Conservation (phyloP, 2,329 filamentous ascomycete species). For the Graphilbum fragrans region DNA sequence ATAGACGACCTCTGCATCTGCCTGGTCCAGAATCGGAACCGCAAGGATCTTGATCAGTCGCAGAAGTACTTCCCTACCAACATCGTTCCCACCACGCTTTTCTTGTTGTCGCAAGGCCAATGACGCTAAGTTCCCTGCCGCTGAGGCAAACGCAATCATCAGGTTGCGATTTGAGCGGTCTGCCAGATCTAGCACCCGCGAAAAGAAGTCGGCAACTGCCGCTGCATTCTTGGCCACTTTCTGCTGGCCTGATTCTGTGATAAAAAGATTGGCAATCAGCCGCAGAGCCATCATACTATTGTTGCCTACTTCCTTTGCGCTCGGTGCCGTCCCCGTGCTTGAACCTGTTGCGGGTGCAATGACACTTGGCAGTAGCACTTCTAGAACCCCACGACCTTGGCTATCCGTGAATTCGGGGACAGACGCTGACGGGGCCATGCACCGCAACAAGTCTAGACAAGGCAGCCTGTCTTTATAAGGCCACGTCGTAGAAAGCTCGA, state of each 20-base stretch:
- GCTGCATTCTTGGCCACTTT: conserved; percentile 48
- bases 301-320: conserved; percentile 54
- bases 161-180: conserved; percentile 61
- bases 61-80: conserved; percentile 29
- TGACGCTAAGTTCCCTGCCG: conserved; percentile 76
- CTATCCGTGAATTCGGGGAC: conserved; percentile 49
- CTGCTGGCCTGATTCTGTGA: conserved; percentile 56
- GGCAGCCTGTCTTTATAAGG: conserved; percentile 70
- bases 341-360: conserved; percentile 16
- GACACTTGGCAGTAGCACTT: conserved; percentile 26
- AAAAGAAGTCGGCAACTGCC: conserved; percentile 49
- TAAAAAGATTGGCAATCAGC: conserved; percentile 73
- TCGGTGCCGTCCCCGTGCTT: conserved; percentile 30
- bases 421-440: conserved; percentile 57
- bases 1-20: conserved; percentile 74
- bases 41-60: conserved; percentile 42
- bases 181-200: conserved; percentile 46
- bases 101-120: conserved; percentile 40
- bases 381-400: conserved; percentile 45
- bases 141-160: conserved; percentile 67
- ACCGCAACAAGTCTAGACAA: conserved; percentile 76
- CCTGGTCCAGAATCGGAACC: conserved; percentile 50
- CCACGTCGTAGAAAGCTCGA: conserved; percentile 69
- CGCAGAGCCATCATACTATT: conserved; percentile 80
- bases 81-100: conserved; percentile 25